A percentile compares a stretch with the other conserved stretches of the same genome.
phyloP scores from a whole-genome alignment of 2,329 filamentous ascomycete species.

The Aureobasidium sp. region DNA sequence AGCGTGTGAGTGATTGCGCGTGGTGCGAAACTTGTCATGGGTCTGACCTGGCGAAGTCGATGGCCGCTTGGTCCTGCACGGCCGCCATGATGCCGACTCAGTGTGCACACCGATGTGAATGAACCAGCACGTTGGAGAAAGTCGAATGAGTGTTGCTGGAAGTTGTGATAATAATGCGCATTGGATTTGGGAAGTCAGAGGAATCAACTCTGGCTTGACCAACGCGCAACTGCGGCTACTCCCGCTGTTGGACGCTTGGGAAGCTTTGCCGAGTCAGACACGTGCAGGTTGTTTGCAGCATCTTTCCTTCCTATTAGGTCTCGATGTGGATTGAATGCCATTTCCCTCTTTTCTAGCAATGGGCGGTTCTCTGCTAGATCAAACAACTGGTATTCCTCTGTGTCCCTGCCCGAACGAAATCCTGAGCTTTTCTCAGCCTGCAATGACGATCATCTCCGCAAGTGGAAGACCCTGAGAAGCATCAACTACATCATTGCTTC shows the following conservation, averaged over 20 bases:
- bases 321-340: neutral
- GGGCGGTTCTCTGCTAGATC: too few species aligned
- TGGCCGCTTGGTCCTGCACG: constrained; percentile 14
- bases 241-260: neutral
- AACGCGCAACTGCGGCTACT: neutral
- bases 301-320: neutral
- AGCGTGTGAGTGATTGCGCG: constrained; percentile 13
- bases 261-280: neutral
- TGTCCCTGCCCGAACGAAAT: neutral
- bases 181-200: neutral
- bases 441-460: constrained; percentile 7
- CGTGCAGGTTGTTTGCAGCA: neutral
- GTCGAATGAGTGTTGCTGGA: neutral
- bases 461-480: neutral
- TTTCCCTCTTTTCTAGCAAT: neutral
- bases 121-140: neutral
- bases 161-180: neutral
- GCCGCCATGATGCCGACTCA: constrained; percentile 13
- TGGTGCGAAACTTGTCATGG: neutral
- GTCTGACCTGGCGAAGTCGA: constrained; percentile 23
- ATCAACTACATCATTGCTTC: constrained; percentile 12
- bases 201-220: neutral
- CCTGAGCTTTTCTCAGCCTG: neutral
- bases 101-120: neutral
- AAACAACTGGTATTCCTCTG: too few species aligned